Conservation (phyloP, 345 rosid species). For the Zanthoxylum bungeanum region DNA sequence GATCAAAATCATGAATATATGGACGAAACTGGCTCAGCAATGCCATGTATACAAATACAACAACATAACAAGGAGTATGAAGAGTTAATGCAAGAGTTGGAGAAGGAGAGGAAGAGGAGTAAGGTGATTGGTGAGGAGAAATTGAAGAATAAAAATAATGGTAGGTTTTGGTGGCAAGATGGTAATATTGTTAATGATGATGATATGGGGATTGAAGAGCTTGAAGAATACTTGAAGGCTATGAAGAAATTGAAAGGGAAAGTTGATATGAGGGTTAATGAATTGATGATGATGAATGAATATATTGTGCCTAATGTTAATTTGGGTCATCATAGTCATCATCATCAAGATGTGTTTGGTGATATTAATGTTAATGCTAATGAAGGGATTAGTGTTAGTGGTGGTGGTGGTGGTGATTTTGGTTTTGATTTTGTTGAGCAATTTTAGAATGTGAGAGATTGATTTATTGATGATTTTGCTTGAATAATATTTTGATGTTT, state of each 20-base stretch:
- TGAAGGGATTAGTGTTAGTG: not conserved
- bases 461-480: too few relatives aligned
- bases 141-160: not conserved
- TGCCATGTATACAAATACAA: not conserved
- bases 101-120: constrained; percentile 23
- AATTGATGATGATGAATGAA: constrained; percentile 16
- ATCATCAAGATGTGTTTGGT: not conserved
- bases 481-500: not conserved
- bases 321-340: not conserved
- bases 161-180: constrained; percentile 37
- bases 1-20: not conserved
- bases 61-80: constrained; percentile 19
- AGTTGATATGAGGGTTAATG: constrained; percentile 17
- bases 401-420: not conserved
- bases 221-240: constrained; percentile 26
- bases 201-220: constrained; percentile 29
- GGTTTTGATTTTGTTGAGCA: not conserved
- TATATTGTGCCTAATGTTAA: not conserved
- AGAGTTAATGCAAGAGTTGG: constrained; percentile 17
- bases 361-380: not conserved
- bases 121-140: constrained; percentile 15
- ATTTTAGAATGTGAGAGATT: not conserved
- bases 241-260: constrained; percentile 29
- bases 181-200: constrained; percentile 22
- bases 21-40: not conserved